These are phyloP conservation scores for Teunomyces cretensis DNA, from an alignment of 805 yeast species.

Conservation along the genomic window DNA sequence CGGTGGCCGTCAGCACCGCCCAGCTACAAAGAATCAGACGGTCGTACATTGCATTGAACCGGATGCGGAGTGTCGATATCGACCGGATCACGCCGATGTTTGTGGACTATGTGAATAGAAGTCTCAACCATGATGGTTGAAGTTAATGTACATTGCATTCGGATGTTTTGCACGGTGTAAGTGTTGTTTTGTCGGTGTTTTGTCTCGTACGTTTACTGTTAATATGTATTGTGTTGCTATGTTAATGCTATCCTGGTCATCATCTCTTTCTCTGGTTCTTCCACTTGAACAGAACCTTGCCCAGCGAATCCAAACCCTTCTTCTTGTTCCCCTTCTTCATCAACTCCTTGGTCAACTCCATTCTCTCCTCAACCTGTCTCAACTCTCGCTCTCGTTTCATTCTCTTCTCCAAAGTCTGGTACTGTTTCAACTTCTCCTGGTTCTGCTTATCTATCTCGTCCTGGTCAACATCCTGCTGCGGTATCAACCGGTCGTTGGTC, in stretches of 20 bases:
- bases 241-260: neutral
- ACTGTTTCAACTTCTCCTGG: slow-evolving; percentile 60
- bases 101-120: slow-evolving; percentile 72
- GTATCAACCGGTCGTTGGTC: slow-evolving; percentile 30
- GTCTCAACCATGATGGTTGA: slow-evolving; percentile 42
- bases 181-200: too few relatives aligned
- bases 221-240: neutral
- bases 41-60: slow-evolving; percentile 76
- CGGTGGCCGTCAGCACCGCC: slow-evolving; percentile 60
- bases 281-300: slow-evolving; percentile 80
- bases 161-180: too few relatives aligned
- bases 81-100: slow-evolving; percentile 70
- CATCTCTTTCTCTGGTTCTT: slow-evolving; percentile 68
- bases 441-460: slow-evolving; percentile 34
- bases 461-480: slow-evolving; percentile 28
- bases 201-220: too few relatives aligned
- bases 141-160: too few relatives aligned
- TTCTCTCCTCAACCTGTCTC: slow-evolving; percentile 62
- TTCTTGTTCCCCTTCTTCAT: slow-evolving; percentile 90
- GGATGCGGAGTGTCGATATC: slow-evolving; percentile 70
- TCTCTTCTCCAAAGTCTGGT: slow-evolving; percentile 58
- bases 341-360: slow-evolving; percentile 78
- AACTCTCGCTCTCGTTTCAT: slow-evolving; percentile 71
- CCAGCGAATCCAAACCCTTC: slow-evolving; percentile 65
- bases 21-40: slow-evolving; percentile 83